Percentiles rank a stretch among this genome's conserved stretches.
These are phyloP conservation scores for Calocybe cyanea DNA, from an alignment of 768 basidiomycete genomes.

Conservation along the genomic window DNA sequence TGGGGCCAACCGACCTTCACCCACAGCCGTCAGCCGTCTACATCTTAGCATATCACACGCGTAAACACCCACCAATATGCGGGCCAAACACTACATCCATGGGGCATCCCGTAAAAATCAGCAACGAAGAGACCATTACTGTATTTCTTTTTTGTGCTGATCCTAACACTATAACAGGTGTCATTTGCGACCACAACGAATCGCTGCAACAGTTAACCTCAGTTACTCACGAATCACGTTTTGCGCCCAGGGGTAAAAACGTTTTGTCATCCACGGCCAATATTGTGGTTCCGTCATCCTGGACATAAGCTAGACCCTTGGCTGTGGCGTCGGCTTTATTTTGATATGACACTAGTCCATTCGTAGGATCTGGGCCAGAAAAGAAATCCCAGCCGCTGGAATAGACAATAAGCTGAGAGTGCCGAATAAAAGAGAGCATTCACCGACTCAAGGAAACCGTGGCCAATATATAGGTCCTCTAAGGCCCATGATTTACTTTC, in stretches of 20 bases:
- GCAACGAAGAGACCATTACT: slow-evolving; percentile 71
- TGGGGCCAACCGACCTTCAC: slow-evolving; percentile 39
- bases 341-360: slow-evolving; percentile 64
- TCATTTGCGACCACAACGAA: neutral
- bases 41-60: neutral
- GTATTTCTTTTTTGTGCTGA: slow-evolving; percentile 59
- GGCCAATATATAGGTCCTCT: slow-evolving; percentile 37
- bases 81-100: slow-evolving; percentile 66
- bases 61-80: slow-evolving; percentile 36
- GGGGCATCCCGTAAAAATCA: slow-evolving; percentile 67
- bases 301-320: slow-evolving; percentile 59
- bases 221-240: slow-evolving; percentile 51
- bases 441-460: slow-evolving; percentile 56
- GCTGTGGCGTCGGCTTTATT: slow-evolving; percentile 40
- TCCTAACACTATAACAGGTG: slow-evolving; percentile 52
- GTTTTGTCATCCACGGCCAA: slow-evolving; percentile 62
- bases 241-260: slow-evolving; percentile 41
- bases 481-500: slow-evolving; percentile 24
- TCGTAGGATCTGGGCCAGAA: slow-evolving; percentile 59
- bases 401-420: neutral
- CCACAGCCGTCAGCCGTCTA: too few relatives aligned
- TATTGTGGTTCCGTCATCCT: slow-evolving; percentile 51
- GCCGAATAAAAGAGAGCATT: slow-evolving; percentile 12
- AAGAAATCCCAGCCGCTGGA: slow-evolving; percentile 68
- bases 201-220: slow-evolving; percentile 2